These are phyloP conservation scores for Cytospora chrysosperma DNA, from an alignment of 2,329 filamentous ascomycete genomes.

Conservation along the genomic window DNA sequence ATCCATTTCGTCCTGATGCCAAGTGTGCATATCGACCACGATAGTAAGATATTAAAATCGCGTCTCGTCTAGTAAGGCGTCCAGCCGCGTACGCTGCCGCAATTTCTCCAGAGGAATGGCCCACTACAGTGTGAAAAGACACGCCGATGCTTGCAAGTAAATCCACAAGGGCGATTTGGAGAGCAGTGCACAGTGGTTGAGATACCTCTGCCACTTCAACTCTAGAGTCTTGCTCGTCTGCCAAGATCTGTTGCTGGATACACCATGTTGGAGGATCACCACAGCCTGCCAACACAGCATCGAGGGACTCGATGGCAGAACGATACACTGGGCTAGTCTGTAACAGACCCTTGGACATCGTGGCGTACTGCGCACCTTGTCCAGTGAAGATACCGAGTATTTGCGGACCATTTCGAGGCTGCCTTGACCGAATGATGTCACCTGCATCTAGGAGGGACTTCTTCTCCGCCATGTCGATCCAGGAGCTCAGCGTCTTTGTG, in stretches of 20 bases:
- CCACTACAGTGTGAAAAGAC: slow-evolving; percentile 35
- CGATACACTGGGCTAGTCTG: slow-evolving; percentile 34
- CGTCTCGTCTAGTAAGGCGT: slow-evolving; percentile 35
- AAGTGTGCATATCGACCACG: slow-evolving; percentile 38
- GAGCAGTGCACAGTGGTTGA: slow-evolving; percentile 53
- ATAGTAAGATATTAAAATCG: slow-evolving; percentile 41
- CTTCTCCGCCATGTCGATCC: slow-evolving; percentile 28
- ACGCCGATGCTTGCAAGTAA: slow-evolving; percentile 31
- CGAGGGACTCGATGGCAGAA: slow-evolving; percentile 35
- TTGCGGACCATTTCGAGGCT: slow-evolving; percentile 25
- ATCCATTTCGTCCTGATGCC: slow-evolving; percentile 26
- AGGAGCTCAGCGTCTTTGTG: slow-evolving; percentile 28
- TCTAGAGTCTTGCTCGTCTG: slow-evolving; percentile 29
- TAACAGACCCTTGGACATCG: slow-evolving; percentile 39
- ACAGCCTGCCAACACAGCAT: slow-evolving; percentile 31
- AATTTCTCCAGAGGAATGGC: slow-evolving; percentile 46
- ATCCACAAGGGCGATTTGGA: slow-evolving; percentile 47
- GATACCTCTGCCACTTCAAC: slow-evolving; percentile 42
- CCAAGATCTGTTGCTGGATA: slow-evolving; percentile 37
- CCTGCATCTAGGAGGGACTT: neutral
- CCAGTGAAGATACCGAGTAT: slow-evolving; percentile 42
- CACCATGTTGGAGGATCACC: slow-evolving; percentile 33
- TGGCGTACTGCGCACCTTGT: slow-evolving; percentile 46
- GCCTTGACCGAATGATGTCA: slow-evolving; percentile 26
- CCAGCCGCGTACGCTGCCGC: slow-evolving; percentile 44